A percentile compares a stretch with the other conserved stretches of the same genome.
These are phyloP conservation scores for Lactifluus volemus DNA, from an alignment of 768 basidiomycete genomes.

Conservation along the genomic window DNA sequence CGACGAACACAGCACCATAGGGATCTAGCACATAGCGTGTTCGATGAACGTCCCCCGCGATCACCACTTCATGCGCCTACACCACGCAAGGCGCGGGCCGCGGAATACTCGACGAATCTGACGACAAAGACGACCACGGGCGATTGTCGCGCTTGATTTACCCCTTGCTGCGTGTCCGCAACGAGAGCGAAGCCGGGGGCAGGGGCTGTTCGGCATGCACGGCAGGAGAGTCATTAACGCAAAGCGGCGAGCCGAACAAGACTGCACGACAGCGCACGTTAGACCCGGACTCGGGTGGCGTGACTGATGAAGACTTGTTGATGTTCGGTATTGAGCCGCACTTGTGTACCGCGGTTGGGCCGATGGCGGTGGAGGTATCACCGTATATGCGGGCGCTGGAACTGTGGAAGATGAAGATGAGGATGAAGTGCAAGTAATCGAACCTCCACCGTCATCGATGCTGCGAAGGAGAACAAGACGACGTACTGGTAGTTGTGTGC, in stretches of 20 bases:
- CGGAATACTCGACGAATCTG: background rate
- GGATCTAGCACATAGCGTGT: conserved; percentile 27
- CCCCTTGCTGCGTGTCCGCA: conserved; percentile 1
- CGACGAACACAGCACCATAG: background rate
- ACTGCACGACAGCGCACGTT: conserved; percentile 43
- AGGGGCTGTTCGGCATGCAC: background rate
- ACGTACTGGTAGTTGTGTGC: background rate
- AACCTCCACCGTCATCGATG: too few relatives aligned
- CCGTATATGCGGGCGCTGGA: too few relatives aligned
- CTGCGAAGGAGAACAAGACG: too few relatives aligned
- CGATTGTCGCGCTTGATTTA: background rate
- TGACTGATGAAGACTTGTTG: conserved; percentile 25
- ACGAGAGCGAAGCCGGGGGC: background rate
- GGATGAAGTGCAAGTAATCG: too few relatives aligned
- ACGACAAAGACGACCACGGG: conserved; percentile 12
- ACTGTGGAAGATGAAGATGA: too few relatives aligned
- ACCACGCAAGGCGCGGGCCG: conserved; percentile 38
- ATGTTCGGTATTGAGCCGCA: conserved; percentile 32
- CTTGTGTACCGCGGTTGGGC: conserved; percentile 27
- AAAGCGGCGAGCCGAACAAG: conserved; percentile 15
- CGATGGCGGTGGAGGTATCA: background rate
- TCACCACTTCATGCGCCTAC: conserved; percentile 51
- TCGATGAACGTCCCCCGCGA: conserved; percentile 50
- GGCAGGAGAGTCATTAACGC: background rate
- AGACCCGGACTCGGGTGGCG: conserved; percentile 48